Base-by-base conservation (phyloP, 2,329 filamentous ascomycete genomes). In the Aureobasidium sp. region DNA sequence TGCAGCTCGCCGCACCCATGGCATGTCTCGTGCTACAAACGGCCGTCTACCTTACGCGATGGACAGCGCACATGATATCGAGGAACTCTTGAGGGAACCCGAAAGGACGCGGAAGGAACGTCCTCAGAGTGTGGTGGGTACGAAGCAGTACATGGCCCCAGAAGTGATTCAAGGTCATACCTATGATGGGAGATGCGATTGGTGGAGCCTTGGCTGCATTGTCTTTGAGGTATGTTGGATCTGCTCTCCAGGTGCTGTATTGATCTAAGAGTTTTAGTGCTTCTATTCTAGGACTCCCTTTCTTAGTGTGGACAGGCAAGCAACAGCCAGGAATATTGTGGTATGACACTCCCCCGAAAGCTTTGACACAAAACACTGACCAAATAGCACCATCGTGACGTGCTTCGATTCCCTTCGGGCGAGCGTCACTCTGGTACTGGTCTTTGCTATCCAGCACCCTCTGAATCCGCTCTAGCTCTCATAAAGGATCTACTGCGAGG, bases 91-190 rank as follows among this genome's bases (percentile, higher is more conserved):
- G 74, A 71, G 70, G 78, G 23, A 77, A 79, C 58, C 74, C 75
- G 23, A 74, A 72, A 5, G 76, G 78, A 56, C 87, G 86, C 67
- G 85, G 91, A 42, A 83, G 84, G 37, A 82, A 90, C 37, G 93
- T 10, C 53, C 93, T 1, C 84, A 87, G 67, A 96, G 91, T 50
- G 86, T 96, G 1, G 93, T 97, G 12, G 93, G 93, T 2, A 97
- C 94, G 2, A 96, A 91, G 72, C 93, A 97, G 72, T 97, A 97
- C 77, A 97, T 97, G 94, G 93, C 94, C 0, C 93, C 93, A 1
- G 94, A 97, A 77, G 90, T 97, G 20, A 87, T 97, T 63, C 80
- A 83, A 66, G 90, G 92, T 32, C 83, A 91, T 53, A 77, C 82
- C 41, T 97, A 97, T 73, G 94, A 97, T 75, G 93, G 90, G 34